phyloP scores from a whole-genome alignment of 495 filamentous ascomycete genomes.

The Penicillium alfredii region DNA sequence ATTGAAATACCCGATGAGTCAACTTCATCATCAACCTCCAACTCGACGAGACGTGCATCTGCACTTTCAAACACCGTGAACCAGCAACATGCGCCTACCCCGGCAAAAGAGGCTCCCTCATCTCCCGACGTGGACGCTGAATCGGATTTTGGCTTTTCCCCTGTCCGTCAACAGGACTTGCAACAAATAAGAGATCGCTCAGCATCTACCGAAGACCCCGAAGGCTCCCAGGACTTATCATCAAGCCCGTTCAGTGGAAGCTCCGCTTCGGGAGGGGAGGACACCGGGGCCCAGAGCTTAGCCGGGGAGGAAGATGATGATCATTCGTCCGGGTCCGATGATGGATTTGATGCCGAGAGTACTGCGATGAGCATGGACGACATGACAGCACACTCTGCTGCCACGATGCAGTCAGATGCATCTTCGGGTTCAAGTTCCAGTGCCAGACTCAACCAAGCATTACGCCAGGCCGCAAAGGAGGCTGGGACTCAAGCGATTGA shows the following conservation, averaged over 20 bases:
- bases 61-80: slow-evolving; percentile 46
- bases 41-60: slow-evolving; percentile 64
- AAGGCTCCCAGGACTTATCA: slow-evolving; percentile 51
- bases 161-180: slow-evolving; percentile 61
- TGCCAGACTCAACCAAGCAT: slow-evolving; percentile 63
- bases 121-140: slow-evolving; percentile 59
- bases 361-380: slow-evolving; percentile 72
- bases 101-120: slow-evolving; percentile 58
- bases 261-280: slow-evolving; percentile 54
- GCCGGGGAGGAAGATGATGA: slow-evolving; percentile 50
- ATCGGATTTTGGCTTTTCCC: slow-evolving; percentile 53
- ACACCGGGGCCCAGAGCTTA: slow-evolving; percentile 38
- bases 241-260: slow-evolving; percentile 74
- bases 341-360: slow-evolving; percentile 62
- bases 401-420: slow-evolving; percentile 47
- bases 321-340: slow-evolving; percentile 38
- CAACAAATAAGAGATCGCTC: slow-evolving; percentile 44
- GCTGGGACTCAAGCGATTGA: slow-evolving; percentile 62
- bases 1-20: slow-evolving; percentile 83
- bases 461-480: slow-evolving; percentile 67
- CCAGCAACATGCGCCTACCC: slow-evolving; percentile 30
- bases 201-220: slow-evolving; percentile 15
- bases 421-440: slow-evolving; percentile 60
- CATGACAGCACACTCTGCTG: slow-evolving; percentile 59
- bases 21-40: slow-evolving; percentile 74